Base-by-base conservation (phyloP, 257 asterid genomes). In the Euphrasia confusa region DNA sequence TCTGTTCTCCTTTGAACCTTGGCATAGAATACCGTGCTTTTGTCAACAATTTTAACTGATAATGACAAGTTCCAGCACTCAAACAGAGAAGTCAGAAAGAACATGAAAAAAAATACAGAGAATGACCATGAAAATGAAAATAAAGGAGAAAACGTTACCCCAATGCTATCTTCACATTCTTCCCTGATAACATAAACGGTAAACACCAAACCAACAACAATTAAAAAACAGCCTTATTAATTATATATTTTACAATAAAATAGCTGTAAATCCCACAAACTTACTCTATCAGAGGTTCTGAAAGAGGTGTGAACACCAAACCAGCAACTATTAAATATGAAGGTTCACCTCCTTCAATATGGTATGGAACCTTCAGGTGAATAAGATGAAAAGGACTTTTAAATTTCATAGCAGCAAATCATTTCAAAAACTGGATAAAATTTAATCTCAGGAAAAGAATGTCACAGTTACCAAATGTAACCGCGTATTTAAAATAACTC, bases 301-400 rank as follows among this genome's bases (percentile, higher is more conserved):
- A 92, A 60, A 92, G 89, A 44, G 96, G 99, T 50, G 99, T 92
- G 74, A 92, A 92, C 76, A 92, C 99, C 88, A 92, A 80, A 56
- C 99, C 97, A 72, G 99, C 96, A 68, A 92, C 93, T 64, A 86
- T 81, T 59, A 92, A 58, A 72, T 92, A 92, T 58, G 99, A 92
- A 61, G 99, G 96, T 72, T 81, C 90, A 63, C 81, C 97, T 70
- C 86, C 96, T 75, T 91, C 97, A 63, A 89, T 86, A 70, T 89
- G 96, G 78, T 81, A 92, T 21, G 99, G 99, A 49, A 92, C 99
- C 99, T 92, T 64, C 77, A 75, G 60, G 75, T 47, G 63, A 65
- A 58, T 58, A 75, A 17, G 74, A 62, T 47, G 58, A 56, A 67
- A 56, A 28, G 44, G 11, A 74, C 26, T 17, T 56, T 58, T 75